phyloP scores from a whole-genome alignment of 805 yeast genomes.

The Limtongia smithiae region DNA sequence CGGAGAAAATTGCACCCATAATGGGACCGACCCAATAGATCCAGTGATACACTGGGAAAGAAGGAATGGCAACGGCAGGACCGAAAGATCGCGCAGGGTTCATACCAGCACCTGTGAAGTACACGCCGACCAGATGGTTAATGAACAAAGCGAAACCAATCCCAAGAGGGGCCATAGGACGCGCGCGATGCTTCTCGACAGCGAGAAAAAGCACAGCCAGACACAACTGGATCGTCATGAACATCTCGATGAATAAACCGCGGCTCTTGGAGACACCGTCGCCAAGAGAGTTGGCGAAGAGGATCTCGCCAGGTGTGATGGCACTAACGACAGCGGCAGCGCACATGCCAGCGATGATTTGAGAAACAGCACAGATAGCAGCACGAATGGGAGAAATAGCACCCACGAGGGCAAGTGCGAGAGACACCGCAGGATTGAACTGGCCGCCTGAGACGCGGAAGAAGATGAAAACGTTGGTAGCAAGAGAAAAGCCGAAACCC shows the following conservation, averaged over 20 bases:
- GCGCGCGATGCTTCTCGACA: constrained; percentile 73
- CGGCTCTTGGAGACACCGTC: constrained; percentile 67
- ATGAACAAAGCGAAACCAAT: constrained; percentile 80
- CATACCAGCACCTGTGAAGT: constrained; percentile 86
- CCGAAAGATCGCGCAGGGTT: constrained; percentile 90
- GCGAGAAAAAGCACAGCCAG: constrained; percentile 76
- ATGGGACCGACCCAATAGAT: constrained; percentile 90
- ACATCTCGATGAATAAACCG: constrained; percentile 79
- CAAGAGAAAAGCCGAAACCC: constrained; percentile 83
- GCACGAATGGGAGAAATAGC: constrained; percentile 74
- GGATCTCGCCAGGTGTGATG: constrained; percentile 75
- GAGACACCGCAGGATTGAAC: constrained; percentile 84
- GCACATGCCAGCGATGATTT: constrained; percentile 80
- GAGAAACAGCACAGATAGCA: constrained; percentile 58
- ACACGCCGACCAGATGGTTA: constrained; percentile 76
- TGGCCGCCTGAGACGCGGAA: constrained; percentile 84
- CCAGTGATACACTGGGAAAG: constrained; percentile 84
- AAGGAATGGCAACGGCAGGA: constrained; percentile 66
- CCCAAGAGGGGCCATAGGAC: constrained; percentile 74
- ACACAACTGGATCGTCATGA: constrained; percentile 71
- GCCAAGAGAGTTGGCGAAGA: constrained; percentile 68
- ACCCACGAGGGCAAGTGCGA: constrained; percentile 65
- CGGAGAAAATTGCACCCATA: constrained; percentile 65
- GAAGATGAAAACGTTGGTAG: constrained; percentile 65
- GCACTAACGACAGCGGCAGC: constrained; percentile 88